Base-by-base conservation (phyloP, 2,329 filamentous ascomycete species). In the Teratosphaeria destructans region DNA sequence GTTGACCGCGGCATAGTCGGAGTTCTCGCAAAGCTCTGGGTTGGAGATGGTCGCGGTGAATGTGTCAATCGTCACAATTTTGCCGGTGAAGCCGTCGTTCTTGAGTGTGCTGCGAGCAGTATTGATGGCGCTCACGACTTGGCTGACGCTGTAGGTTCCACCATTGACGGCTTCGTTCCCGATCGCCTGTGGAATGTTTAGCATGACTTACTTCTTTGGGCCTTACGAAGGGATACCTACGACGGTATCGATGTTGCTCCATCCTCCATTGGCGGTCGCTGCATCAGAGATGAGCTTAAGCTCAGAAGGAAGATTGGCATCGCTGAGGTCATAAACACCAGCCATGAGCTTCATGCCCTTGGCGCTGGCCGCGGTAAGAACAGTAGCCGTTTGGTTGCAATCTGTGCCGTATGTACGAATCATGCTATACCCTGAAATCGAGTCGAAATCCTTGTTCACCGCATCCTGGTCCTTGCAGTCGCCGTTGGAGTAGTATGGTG, bases 151-250 rank as follows among this genome's bases (percentile, higher is more conserved):
- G 4, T 78, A 79, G 43, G 78, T 72, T 49, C 84, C 83, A 57
- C 79, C 81, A 73, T 89, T 87, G 71, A 95, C 84, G 37, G 87
- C 78, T 73, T 95, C 90, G 70, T 95, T 95, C 62, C 90, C 90
- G 52, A 95, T 81, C 19, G 43, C 43, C 43, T 49, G 19, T n/a
- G 19, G 8, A 19, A 23, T 10, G 6, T 23, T 49, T 23, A 49
- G 43, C n/a, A 49, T 49, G n/a, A 23, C 7, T 23, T n/a, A 10
- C 19, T 19, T 16, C 16, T 19, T 23, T 6, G 6, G 1, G 23
- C 8, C 6, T 5, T 10, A 23, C 5, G n/a, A 49, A 10, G 8
- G 19, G 8, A 49, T 16, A 23, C 43, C n/a, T 49, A 49, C 43
- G 43, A 49, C 43, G 1, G 88, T 87, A 69, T 88, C 80, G 62